A percentile compares a stretch with the other conserved stretches of the same genome.
These are phyloP conservation scores for Cornus suecica DNA, from an alignment of 148 eudicot species.

Conservation along the genomic window DNA sequence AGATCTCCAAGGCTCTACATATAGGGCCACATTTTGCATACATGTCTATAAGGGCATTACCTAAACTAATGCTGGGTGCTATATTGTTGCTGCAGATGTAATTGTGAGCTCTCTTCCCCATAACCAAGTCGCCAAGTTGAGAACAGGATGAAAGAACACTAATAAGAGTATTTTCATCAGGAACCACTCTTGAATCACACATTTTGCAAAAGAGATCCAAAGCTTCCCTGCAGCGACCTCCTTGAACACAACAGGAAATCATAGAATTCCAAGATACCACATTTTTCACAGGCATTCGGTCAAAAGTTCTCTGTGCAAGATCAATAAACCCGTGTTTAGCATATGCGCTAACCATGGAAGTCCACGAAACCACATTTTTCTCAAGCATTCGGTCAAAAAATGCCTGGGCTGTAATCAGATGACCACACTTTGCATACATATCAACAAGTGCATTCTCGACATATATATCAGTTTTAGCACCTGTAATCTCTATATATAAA, in stretches of 20 bases:
- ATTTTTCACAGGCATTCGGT: slow-evolving; percentile 36
- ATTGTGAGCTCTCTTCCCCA: slow-evolving; percentile 31
- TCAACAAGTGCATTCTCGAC: slow-evolving; percentile 43
- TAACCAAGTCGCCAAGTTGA: slow-evolving; percentile 34
- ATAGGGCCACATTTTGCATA: slow-evolving; percentile 44
- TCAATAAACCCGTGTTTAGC: slow-evolving; percentile 32
- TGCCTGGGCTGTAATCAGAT: slow-evolving; percentile 26
- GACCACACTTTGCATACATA: slow-evolving; percentile 47
- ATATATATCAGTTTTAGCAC: slow-evolving; percentile 22
- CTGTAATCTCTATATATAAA: slow-evolving; percentile 23
- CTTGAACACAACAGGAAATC: slow-evolving; percentile 35
- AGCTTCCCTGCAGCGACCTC: slow-evolving; percentile 27
- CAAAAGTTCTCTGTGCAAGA: slow-evolving; percentile 24
- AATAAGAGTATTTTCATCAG: slow-evolving; percentile 30
- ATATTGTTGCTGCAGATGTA: slow-evolving; percentile 19
- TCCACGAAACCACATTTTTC: slow-evolving; percentile 47
- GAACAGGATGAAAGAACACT: slow-evolving; percentile 35
- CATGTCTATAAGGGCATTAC: slow-evolving; percentile 40
- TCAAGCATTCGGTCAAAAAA: slow-evolving; percentile 26
- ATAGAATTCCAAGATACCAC: slow-evolving; percentile 44
- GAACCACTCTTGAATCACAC: slow-evolving; percentile 19
- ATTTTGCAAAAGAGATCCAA: slow-evolving; percentile 22
- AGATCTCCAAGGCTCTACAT: slow-evolving; percentile 21
- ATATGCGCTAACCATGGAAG: slow-evolving; percentile 36
- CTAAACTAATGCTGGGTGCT: slow-evolving; percentile 16